phyloP scores from a whole-genome alignment of 139 green algal genomes.

The Chlamydomonas sp. region DNA sequence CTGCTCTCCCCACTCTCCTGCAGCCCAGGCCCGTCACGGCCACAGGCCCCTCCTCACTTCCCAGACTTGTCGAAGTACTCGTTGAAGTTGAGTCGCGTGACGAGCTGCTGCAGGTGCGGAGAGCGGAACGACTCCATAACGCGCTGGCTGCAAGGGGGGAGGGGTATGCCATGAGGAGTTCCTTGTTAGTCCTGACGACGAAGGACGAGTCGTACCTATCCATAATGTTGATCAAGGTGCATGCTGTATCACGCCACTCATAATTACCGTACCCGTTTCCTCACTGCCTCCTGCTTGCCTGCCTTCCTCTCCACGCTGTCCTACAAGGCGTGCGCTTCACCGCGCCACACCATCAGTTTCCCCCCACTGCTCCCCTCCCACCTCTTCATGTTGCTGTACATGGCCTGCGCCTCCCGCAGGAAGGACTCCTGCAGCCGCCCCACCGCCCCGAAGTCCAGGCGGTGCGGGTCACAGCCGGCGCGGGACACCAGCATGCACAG shows the following conservation, averaged over 20 bases:
- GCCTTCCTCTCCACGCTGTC: neutral
- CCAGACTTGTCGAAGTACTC: slow-evolving; percentile 45
- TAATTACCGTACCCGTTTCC: neutral
- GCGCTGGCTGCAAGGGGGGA: slow-evolving; percentile 59
- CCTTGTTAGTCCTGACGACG: slow-evolving; percentile 2
- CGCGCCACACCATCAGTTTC: neutral
- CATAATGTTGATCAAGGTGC: neutral
- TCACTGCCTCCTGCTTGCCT: neutral
- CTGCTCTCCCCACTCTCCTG: too few relatives aligned
- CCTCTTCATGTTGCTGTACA: slow-evolving; percentile 30
- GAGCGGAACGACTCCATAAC: slow-evolving; percentile 55
- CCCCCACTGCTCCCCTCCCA: neutral
- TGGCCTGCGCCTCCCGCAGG: neutral
- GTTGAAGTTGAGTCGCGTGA: slow-evolving; percentile 87
- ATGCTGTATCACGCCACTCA: neutral
- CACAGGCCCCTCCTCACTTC: too few relatives aligned
- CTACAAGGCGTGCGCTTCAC: neutral
- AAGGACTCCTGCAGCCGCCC: neutral
- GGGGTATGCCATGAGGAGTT: slow-evolving; percentile 16
- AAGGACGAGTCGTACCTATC: slow-evolving; percentile 1
- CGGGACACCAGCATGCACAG: neutral
- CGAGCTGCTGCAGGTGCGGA: slow-evolving; percentile 82
- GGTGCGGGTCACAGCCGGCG: slow-evolving; percentile 4
- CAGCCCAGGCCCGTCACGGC: too few relatives aligned
- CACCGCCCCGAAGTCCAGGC: slow-evolving; percentile 2